phyloP scores from a whole-genome alignment of 164 flowering plant genomes.

The Berberis vulgaris region DNA sequence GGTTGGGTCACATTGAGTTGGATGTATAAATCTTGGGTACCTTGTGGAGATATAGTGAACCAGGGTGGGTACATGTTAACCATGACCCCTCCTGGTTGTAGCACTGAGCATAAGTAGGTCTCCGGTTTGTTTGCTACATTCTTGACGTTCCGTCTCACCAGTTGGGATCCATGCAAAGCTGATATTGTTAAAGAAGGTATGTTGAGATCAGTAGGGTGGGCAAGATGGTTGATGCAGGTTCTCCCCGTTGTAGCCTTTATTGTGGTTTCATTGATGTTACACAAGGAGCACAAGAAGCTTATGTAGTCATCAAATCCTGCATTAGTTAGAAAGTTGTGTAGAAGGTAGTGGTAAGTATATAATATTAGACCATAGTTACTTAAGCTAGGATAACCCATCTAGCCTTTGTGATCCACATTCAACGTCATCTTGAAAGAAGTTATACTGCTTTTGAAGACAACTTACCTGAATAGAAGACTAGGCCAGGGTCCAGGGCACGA shows the following conservation, averaged over 20 bases:
- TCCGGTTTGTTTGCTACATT: slow-evolving; percentile 53
- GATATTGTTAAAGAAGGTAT: slow-evolving; percentile 73
- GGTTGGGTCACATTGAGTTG: slow-evolving; percentile 36
- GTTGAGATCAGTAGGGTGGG: slow-evolving; percentile 66
- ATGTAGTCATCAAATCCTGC: slow-evolving; percentile 75
- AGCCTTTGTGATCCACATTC: too few species aligned
- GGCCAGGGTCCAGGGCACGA: slow-evolving; percentile 70
- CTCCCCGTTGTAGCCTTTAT: slow-evolving; percentile 48
- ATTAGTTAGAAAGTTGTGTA: too few species aligned
- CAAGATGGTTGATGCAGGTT: slow-evolving; percentile 30
- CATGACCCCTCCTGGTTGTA: slow-evolving; percentile 51
- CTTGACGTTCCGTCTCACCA: slow-evolving; percentile 34
- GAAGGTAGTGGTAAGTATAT: neutral
- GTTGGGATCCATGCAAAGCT: slow-evolving; percentile 31
- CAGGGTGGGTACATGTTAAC: slow-evolving; percentile 47
- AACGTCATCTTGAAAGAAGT: too few species aligned
- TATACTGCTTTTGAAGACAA: neutral
- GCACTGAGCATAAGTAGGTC: slow-evolving; percentile 46
- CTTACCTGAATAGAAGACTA: slow-evolving; percentile 56
- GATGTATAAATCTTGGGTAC: slow-evolving; percentile 42
- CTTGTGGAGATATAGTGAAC: slow-evolving; percentile 54
- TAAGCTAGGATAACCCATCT: too few species aligned
- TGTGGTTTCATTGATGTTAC: slow-evolving; percentile 28
- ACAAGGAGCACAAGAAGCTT: slow-evolving; percentile 75
- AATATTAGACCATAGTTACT: too few species aligned